Conservation (phyloP, 2,329 filamentous ascomycete genomes). For the Aspergillus glaucus region DNA sequence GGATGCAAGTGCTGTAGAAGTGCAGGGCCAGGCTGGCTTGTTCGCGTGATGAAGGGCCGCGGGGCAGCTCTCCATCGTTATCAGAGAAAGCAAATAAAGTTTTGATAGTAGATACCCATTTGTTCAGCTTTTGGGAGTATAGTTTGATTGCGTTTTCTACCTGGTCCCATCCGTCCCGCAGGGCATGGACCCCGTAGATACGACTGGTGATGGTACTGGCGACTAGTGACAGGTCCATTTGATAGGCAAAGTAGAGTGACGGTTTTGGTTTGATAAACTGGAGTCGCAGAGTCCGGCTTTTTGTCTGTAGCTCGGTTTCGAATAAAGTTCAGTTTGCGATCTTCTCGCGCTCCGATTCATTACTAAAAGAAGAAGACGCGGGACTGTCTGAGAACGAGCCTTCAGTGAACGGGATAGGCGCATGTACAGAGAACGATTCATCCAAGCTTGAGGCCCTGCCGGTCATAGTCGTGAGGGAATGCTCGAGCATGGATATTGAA, state of each 20-base stretch:
- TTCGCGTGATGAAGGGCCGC: neutral
- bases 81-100: neutral
- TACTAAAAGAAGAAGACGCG: slow-evolving; percentile 8
- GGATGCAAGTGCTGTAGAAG: neutral
- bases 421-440: neutral
- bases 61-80: neutral
- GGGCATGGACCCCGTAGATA: neutral
- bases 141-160: neutral
- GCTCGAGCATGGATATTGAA: slow-evolving; percentile 37
- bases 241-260: neutral
- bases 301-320: neutral
- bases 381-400: neutral
- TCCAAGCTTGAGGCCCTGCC: slow-evolving; percentile 34
- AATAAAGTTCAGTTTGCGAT: neutral
- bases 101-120: neutral
- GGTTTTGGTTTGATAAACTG: neutral
- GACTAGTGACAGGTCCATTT: neutral
- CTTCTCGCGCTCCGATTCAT: neutral
- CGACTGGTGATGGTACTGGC: neutral
- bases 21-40: neutral
- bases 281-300: neutral
- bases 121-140: neutral
- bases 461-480: slow-evolving; percentile 36
- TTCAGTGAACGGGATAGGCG: neutral
- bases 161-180: neutral